Base-by-base conservation (phyloP, 441 rosid genomes). In the Mallotus japonicus region DNA sequence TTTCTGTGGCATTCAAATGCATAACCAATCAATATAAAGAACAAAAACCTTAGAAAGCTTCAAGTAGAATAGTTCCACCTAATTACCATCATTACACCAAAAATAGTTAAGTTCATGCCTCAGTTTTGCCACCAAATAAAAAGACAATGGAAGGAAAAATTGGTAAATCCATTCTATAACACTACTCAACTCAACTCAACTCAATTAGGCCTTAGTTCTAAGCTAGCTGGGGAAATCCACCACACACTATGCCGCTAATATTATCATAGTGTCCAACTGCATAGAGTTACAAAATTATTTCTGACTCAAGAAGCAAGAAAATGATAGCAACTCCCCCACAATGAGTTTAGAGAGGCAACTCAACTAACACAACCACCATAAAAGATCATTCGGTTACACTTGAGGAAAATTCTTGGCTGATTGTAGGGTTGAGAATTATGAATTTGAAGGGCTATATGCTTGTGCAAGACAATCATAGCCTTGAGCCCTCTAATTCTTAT, bases 1-100 rank as follows among this genome's bases (percentile, higher is more conserved):
- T 74, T 83, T 96, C 98, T 96, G 96, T 78, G 78, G 79, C 32
- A 69, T 65, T 70, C 22, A 53, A 73, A 79, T 57, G 49, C 49
- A 77, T 34, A 37, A 65, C 65, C 64, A 70, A 75, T 79, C 13
- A 50, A 10, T 14, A 66, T 28, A 44, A 40, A 69, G 58, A 53
- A 67, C 15, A 60, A 49, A 66, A 61, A 22, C 51, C 65, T 58
- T 16, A 63, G 24, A 49, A 57, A 40, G 34, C 37, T 55, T 73
- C 1, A 17, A 47, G 54, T 22, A 16, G 46, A 13, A 22, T 22
- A 61, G 22, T 19, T 54, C 17, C 53, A 54, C 40, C 63, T 69
- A 28, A 44, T 60, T 14, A 70, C 40, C 69, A 62, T 34, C 37
- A 68, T 9, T 6, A 49, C 19, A 47, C 15, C 8, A 14, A 66